These are phyloP conservation scores for Acorus gramineus DNA, from an alignment of 106 monocot species.

Conservation along the genomic window DNA sequence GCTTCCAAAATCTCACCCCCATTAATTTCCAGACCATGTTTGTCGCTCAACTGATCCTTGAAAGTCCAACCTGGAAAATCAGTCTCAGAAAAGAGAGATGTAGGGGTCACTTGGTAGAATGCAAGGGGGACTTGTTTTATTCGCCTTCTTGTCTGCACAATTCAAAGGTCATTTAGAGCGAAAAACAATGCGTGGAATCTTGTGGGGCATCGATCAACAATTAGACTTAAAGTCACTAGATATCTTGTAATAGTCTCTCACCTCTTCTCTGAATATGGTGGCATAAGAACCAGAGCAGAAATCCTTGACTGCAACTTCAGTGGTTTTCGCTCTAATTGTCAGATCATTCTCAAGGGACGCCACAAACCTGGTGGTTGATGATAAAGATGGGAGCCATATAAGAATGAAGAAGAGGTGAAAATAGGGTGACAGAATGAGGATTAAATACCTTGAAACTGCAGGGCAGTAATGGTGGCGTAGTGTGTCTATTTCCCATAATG, in stretches of 20 bases:
- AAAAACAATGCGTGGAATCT: too few species aligned
- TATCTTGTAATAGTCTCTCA: slow-evolving; percentile 4
- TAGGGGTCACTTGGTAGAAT: slow-evolving; percentile 57
- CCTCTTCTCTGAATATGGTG: slow-evolving; percentile 77
- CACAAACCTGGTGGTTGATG: slow-evolving; percentile 46
- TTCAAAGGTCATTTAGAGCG: not conserved
- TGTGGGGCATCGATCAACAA: too few species aligned
- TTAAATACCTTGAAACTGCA: slow-evolving; percentile 63
- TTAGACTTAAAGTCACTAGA: not conserved
- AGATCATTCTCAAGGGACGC: slow-evolving; percentile 87
- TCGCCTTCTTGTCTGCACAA: slow-evolving; percentile 50
- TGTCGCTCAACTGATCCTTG: slow-evolving; percentile 8
- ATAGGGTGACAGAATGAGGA: not conserved
- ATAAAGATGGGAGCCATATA: not conserved
- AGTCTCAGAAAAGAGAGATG: slow-evolving; percentile 50
- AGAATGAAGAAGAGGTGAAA: not conserved
- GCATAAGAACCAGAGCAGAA: slow-evolving; percentile 89
- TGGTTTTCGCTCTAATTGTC: slow-evolving; percentile 72
- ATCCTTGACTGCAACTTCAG: slow-evolving; percentile 67
- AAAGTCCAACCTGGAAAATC: slow-evolving; percentile 89
- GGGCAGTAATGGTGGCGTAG: slow-evolving; percentile 90
- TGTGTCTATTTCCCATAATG: slow-evolving; percentile 90
- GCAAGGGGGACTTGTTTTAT: slow-evolving; percentile 92
- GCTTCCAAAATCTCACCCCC: too few species aligned
- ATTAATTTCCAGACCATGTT: not conserved